Evolutionary conservation across 306 rosid species (phyloP).

Genomic region (Abrus pulchellus): DNA sequence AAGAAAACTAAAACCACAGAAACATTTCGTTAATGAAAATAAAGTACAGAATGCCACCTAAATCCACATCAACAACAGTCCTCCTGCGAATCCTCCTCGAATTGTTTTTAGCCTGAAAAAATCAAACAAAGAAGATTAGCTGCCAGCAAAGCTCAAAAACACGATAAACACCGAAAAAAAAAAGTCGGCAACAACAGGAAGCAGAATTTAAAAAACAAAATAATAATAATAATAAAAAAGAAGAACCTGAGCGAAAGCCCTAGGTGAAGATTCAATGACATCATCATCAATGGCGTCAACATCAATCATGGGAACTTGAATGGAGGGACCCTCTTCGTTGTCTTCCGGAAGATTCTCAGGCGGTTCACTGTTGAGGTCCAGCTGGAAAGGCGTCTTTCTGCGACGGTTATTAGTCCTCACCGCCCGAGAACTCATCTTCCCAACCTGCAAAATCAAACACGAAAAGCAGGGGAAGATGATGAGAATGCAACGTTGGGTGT

Average conservation of each 20-base stretch:
- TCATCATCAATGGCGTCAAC: slow-evolving; percentile 78
- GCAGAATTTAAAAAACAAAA: neutral
- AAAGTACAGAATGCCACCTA: slow-evolving; percentile 49
- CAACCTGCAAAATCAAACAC: neutral
- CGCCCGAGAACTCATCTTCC: slow-evolving; percentile 35
- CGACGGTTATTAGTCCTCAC: slow-evolving; percentile 13
- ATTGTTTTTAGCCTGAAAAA: slow-evolving; percentile 66
- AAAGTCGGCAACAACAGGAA: neutral
- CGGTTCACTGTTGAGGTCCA: slow-evolving; percentile 45
- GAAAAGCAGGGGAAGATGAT: neutral
- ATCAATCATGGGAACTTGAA: slow-evolving; percentile 45
- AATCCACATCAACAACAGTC: slow-evolving; percentile 60
- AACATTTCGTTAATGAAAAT: neutral
- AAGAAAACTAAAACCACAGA: neutral
- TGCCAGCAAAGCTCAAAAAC: neutral
- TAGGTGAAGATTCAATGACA: slow-evolving; percentile 69
- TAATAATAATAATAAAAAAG: no score
- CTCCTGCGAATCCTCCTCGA: slow-evolving; percentile 65
- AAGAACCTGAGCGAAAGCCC: slow-evolving; percentile 69
- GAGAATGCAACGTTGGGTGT: neutral
- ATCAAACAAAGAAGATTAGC: slow-evolving; percentile 8
- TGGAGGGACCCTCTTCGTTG: slow-evolving; percentile 5
- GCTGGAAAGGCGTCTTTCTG: neutral
- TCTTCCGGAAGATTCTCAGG: slow-evolving; percentile 36
- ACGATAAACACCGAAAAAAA: neutral